These are phyloP conservation scores for Gracilaria caudata DNA, from an alignment of 23 red algal species.

Conservation along the genomic window DNA sequence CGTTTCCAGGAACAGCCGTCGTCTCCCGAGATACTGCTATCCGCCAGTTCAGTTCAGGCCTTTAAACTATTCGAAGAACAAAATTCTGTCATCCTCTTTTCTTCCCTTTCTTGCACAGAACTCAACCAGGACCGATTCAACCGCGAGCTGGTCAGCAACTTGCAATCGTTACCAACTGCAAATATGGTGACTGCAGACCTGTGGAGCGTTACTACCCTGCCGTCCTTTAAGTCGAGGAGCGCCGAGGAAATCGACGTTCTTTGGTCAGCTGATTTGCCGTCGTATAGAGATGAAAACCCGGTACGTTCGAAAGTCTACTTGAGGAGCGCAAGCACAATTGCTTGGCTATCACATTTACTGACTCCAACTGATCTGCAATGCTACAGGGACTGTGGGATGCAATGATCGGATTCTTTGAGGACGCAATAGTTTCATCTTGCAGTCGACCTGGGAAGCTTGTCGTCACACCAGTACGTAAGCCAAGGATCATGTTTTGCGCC, in stretches of 20 bases:
- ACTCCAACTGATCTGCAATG: not conserved
- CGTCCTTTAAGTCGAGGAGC: constrained; percentile 32
- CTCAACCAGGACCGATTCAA: not conserved
- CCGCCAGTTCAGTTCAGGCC: not conserved
- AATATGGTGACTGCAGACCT: constrained; percentile 18
- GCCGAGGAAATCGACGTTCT: constrained; percentile 68
- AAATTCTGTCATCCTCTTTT: not conserved
- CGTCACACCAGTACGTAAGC: constrained; percentile 65
- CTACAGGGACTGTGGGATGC: constrained; percentile 61
- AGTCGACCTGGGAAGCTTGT: constrained; percentile 66
- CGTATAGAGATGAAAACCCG: constrained; percentile 40
- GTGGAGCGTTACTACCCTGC: constrained; percentile 43
- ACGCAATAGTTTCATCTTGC: constrained; percentile 65
- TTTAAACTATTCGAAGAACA: not conserved
- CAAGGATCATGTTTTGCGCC: not conserved
- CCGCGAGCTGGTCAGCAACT: not conserved
- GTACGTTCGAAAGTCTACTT: constrained; percentile 7
- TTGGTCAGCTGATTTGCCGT: constrained; percentile 54
- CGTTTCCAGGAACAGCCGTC: too few relatives aligned
- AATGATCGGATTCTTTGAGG: constrained; percentile 64
- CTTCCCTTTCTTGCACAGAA: not conserved
- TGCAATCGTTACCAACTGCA: not conserved
- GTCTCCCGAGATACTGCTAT: too few relatives aligned
- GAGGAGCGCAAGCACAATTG: not conserved
- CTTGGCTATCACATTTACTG: not conserved